These are phyloP conservation scores for Pleurotus sapidus DNA, from an alignment of 768 basidiomycete species.

Conservation along the genomic window DNA sequence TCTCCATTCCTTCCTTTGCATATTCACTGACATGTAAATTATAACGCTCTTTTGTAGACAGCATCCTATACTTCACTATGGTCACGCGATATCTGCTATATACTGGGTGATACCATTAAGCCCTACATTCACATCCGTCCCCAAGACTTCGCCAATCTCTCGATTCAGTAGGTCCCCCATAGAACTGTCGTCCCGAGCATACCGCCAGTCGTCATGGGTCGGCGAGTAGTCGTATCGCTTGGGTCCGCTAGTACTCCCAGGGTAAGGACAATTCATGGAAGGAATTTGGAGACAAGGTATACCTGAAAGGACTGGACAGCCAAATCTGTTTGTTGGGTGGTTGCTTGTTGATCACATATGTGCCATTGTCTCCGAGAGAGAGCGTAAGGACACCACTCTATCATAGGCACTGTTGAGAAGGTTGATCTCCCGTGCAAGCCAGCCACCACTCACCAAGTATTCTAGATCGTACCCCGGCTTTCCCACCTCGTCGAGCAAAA, in stretches of 20 bases:
- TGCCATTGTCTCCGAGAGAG: constrained; percentile 69
- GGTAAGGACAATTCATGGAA: neutral
- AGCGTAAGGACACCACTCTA: constrained; percentile 93
- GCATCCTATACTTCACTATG: no score
- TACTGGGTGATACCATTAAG: constrained; percentile 5
- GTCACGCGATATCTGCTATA: no score
- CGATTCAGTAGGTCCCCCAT: constrained; percentile 62
- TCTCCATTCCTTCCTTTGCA: no score
- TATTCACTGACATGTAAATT: constrained; percentile 2
- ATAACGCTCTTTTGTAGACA: constrained; percentile 1
- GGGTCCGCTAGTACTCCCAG: constrained; percentile 60
- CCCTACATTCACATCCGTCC: constrained; percentile 26
- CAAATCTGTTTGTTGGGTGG: constrained; percentile 98
- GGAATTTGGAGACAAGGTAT: constrained; percentile 12
- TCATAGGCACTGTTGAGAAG: neutral
- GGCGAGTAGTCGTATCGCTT: constrained; percentile 84
- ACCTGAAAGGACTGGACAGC: constrained; percentile 90
- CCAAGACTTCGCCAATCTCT: constrained; percentile 51
- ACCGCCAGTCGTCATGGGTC: constrained; percentile 65
- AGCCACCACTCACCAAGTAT: constrained; percentile 61
- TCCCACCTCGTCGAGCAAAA: constrained; percentile 57
- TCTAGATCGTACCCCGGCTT: constrained; percentile 76
- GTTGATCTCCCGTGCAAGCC: neutral
- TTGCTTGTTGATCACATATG: constrained; percentile 96
- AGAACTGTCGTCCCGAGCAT: constrained; percentile 61